These are phyloP conservation scores for Mrakia hoshinonis DNA, from an alignment of 768 basidiomycete genomes.

Conservation along the genomic window DNA sequence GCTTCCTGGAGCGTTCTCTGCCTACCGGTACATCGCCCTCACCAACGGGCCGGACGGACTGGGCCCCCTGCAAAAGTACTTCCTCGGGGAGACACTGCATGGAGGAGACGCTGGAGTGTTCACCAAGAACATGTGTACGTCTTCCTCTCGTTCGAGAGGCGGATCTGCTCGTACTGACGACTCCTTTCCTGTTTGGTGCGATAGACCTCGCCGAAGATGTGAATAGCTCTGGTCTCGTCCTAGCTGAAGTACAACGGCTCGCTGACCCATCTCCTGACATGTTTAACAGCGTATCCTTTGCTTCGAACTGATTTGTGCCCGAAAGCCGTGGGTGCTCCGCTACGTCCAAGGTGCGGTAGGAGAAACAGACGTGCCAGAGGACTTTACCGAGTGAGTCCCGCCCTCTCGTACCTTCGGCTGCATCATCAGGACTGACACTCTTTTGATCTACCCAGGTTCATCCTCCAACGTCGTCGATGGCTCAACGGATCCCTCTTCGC, in stretches of 20 bases:
- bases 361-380: constrained; percentile 86
- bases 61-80: constrained; percentile 53
- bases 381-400: constrained; percentile 14
- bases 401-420: background rate
- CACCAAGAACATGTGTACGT: constrained; percentile 73
- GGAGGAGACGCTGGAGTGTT: constrained; percentile 35
- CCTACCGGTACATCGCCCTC: constrained; percentile 58
- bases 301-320: constrained; percentile 67
- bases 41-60: constrained; percentile 41
- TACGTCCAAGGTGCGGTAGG: constrained; percentile 85
- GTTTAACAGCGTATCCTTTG: constrained; percentile 54
- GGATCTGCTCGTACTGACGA: constrained; percentile 43
- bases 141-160: constrained; percentile 52
- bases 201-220: constrained; percentile 76
- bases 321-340: constrained; percentile 33
- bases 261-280: constrained; percentile 3
- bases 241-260: background rate
- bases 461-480: constrained; percentile 92
- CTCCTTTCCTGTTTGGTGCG: constrained; percentile 34
- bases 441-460: constrained; percentile 78
- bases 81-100: constrained; percentile 86
- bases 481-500: constrained; percentile 98
- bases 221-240: constrained; percentile 44
- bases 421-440: constrained; percentile 38
- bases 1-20: constrained; percentile 21